phyloP scores from a whole-genome alignment of 306 rosid species.

The Mimosa pudica region DNA sequence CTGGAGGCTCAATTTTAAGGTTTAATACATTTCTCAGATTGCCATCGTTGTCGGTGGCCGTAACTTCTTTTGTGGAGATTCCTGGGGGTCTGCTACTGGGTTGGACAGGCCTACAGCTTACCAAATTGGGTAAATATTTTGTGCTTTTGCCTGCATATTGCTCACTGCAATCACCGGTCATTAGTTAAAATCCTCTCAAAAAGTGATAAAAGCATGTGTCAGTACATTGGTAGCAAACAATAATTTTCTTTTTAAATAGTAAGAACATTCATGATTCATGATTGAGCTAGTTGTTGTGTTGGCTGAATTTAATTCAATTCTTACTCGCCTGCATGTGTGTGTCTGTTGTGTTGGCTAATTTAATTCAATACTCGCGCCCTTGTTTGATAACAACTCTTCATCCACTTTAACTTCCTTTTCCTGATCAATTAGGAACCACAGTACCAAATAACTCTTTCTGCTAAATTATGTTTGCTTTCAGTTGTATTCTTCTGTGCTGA shows the following conservation, averaged over 20 bases:
- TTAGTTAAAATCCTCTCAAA: not conserved
- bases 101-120: constrained; percentile 48
- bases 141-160: constrained; percentile 4
- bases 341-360: not conserved
- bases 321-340: not conserved
- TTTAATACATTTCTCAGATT: constrained; percentile 32
- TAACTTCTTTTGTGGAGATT: constrained; percentile 46
- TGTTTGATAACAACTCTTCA: not conserved
- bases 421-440: not conserved
- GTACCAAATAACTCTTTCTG: not conserved
- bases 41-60: constrained; percentile 52
- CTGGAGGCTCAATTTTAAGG: constrained; percentile 12
- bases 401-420: not conserved
- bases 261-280: not conserved
- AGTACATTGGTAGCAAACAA: not conserved
- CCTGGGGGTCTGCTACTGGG: constrained; percentile 46
- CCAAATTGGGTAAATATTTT: constrained; percentile 45
- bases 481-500: constrained; percentile 18
- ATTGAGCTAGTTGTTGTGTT: not conserved
- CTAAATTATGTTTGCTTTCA: not conserved
- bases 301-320: not conserved
- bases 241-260: too few relatives aligned
- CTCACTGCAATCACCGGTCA: not conserved
- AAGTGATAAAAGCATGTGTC: not conserved
- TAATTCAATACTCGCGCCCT: too few relatives aligned